Evolutionary conservation across 805 yeast species (phyloP).

Genomic region (Danielia oregonensis): DNA sequence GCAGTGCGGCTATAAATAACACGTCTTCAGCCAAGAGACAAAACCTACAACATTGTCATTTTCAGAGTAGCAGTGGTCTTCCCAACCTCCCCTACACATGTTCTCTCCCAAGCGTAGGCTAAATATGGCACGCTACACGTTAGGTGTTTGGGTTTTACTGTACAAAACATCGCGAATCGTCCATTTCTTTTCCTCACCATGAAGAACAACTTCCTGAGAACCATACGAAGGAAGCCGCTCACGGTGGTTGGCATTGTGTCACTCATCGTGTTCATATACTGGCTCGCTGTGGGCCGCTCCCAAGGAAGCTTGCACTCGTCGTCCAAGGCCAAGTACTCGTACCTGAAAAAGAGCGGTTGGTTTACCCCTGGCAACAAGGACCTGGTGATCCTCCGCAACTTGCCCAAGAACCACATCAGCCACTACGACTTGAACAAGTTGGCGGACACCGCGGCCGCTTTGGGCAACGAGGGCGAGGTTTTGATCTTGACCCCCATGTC

Average conservation of each 20-base stretch:
- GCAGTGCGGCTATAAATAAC: no score
- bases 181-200: constrained; percentile 13
- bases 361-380: constrained; percentile 47
- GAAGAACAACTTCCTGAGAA: constrained; percentile 31
- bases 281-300: constrained; percentile 27
- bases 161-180: background rate
- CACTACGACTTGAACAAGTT: constrained; percentile 83
- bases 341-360: constrained; percentile 45
- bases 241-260: constrained; percentile 45
- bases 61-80: no score
- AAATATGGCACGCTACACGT: no score
- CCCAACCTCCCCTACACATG: no score
- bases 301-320: constrained; percentile 4
- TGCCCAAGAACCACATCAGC: constrained; percentile 70
- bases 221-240: constrained; percentile 59
- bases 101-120: no score
- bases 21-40: no score
- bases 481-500: constrained; percentile 89
- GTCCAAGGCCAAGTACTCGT: constrained; percentile 40
- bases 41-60: no score
- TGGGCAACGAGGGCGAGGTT: constrained; percentile 74
- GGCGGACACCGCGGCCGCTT: constrained; percentile 67
- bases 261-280: constrained; percentile 39
- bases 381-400: constrained; percentile 52
- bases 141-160: no score